These are phyloP conservation scores for Avena atlantica DNA, from an alignment of 176 grass and related monocot genomes.

Conservation along the genomic window DNA sequence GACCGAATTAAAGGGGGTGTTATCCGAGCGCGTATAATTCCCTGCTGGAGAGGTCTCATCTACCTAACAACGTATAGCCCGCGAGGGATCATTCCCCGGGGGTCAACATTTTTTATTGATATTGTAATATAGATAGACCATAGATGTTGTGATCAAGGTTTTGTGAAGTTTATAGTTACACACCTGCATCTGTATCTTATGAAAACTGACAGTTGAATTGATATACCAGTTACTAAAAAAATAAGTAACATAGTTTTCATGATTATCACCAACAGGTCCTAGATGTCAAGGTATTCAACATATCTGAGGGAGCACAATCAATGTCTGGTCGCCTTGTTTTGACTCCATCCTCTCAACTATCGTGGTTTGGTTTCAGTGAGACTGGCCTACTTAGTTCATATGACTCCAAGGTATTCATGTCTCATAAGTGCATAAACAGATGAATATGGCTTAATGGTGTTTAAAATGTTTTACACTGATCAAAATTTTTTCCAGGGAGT, in stretches of 20 bases:
- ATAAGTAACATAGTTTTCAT: conserved; percentile 30
- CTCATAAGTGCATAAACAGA: neutral
- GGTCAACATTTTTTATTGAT: neutral
- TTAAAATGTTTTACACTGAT: conserved; percentile 27
- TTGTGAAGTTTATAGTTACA: conserved; percentile 5
- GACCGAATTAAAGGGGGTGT: too few species aligned
- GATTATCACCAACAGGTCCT: conserved; percentile 59
- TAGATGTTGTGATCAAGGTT: conserved; percentile 10
- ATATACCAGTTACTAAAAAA: conserved; percentile 32
- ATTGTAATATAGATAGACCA: neutral
- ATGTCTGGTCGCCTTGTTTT: conserved; percentile 60
- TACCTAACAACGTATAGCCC: too few species aligned
- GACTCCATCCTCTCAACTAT: conserved; percentile 71
- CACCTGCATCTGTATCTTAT: neutral
- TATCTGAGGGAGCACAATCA: conserved; percentile 56
- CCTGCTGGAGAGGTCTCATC: too few species aligned
- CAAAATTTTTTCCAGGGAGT: conserved; percentile 59
- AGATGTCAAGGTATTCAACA: conserved; percentile 79
- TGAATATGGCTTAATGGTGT: conserved; percentile 34
- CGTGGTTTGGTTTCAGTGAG: conserved; percentile 98
- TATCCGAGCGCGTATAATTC: too few species aligned
- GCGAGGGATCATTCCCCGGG: too few species aligned
- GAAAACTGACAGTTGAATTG: conserved; percentile 3
- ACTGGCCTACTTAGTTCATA: conserved; percentile 85
- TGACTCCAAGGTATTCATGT: conserved; percentile 74